These are phyloP conservation scores for Calendula officinalis DNA, from an alignment of 129 eudicot species.

Conservation along the genomic window DNA sequence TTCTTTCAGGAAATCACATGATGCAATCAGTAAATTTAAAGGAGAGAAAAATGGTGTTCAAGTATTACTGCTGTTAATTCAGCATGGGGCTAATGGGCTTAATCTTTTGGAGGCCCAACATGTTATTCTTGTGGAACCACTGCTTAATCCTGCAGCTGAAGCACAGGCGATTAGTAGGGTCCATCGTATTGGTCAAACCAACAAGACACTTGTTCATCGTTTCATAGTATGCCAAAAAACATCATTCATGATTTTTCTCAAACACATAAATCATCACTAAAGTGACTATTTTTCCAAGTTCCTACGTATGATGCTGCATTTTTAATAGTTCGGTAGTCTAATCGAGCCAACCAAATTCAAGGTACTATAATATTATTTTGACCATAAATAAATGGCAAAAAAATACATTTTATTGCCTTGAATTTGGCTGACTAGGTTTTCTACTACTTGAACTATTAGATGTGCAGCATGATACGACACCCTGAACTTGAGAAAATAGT, in stretches of 20 bases:
- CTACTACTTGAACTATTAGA: no score
- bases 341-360: no score
- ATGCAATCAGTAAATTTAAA: conserved; percentile 73
- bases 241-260: neutral
- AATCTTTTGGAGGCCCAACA: conserved; percentile 97
- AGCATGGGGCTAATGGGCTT: conserved; percentile 96
- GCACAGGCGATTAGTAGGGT: conserved; percentile 97
- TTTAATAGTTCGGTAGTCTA: no score
- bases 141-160: conserved; percentile 96
- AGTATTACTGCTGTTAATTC: conserved; percentile 74
- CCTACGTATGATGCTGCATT: no score
- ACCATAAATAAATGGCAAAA: no score
- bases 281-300: no score
- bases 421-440: no score
- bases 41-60: conserved; percentile 58
- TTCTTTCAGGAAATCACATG: conserved; percentile 72
- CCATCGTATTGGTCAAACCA: conserved; percentile 86
- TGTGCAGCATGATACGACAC: no score
- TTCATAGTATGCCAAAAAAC: conserved; percentile 57
- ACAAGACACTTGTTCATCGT: conserved; percentile 84
- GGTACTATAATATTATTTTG: no score
- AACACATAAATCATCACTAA: no score
- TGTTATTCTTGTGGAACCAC: conserved; percentile 92
- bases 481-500: no score
- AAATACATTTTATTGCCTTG: no score